Base-by-base conservation (phyloP, 2,329 filamentous ascomycete genomes). In the Fusarium nisikadoi region DNA sequence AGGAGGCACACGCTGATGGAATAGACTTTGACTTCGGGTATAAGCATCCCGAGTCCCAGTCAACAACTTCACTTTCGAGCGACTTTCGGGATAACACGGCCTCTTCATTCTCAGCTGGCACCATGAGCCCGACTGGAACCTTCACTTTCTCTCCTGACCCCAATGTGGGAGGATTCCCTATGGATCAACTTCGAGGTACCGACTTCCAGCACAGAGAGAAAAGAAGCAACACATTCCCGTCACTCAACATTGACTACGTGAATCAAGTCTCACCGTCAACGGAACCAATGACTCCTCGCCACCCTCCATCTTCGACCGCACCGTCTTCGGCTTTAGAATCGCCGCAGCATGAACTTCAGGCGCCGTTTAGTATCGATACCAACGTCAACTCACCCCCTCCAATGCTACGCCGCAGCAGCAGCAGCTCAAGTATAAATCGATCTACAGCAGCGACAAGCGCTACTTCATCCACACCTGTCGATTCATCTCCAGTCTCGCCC, bases 161-260 rank as follows among this genome's bases (percentile, higher is more conserved):
- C 17, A 90, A 90, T 64, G 86, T 87, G 7, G 91, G 91, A 58
- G 88, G 90, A 2, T 96, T 95, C 78, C 64, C 80, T 0, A 72
- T 81, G 45, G 85, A 87, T 43, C 79, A 81, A 39, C 75, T 83
- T 13, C 80, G 83, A 79, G 36, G 75, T 63, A 27, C 85, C 58
- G 89, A 89, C 75, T 90, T 91, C 72, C 91, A 92, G 75, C 88
- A 94, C 62, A 93, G 93, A n/a, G 80, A 79, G 60, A 82, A 82
- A 65, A 88, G 94, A 77, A 96, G 93, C 80, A 94, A 97, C 80
- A 97, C 94, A 0, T 94, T 97, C 71, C 94, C 94, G 2, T 90
- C 91, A 47, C 84, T 94, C 45, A 90, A 90, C 61, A 85, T 92
- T 47, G 91, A 88, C 63, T 88, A 86, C 64, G 81, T 86, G 72